Conservation (phyloP, 352 stramenopile species). For the Phytopythium montanum region DNA sequence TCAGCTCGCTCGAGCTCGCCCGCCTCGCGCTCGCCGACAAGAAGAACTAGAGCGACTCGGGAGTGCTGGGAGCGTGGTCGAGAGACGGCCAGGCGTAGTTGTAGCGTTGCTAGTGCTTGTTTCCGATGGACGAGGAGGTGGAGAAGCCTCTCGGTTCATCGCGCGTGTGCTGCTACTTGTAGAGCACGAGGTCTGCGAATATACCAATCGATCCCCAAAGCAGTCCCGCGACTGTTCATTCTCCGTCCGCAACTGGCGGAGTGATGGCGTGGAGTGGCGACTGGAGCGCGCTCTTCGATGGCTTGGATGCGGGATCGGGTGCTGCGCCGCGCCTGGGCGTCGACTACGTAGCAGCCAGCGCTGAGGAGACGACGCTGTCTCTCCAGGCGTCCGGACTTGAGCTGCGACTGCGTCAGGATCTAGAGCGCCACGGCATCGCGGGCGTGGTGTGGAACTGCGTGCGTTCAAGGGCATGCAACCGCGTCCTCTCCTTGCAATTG, state of each 20-base stretch:
- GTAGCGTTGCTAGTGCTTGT: constrained; percentile 3
- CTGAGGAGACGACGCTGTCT: constrained; percentile 22
- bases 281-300: constrained; percentile 36
- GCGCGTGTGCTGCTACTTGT: not conserved
- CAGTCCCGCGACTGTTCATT: not conserved
- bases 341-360: constrained; percentile 55
- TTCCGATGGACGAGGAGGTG: not conserved
- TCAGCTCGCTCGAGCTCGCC: constrained; percentile 79
- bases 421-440: constrained; percentile 44
- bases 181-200: not conserved
- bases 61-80: not conserved
- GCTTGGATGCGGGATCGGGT: not conserved
- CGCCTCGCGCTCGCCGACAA: constrained; percentile 47
- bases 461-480: constrained; percentile 4
- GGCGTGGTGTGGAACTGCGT: constrained; percentile 80
- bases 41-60: not conserved
- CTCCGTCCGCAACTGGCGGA: constrained; percentile 1
- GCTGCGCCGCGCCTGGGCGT: constrained; percentile 38
- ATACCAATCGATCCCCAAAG: constrained; percentile 4
- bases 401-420: constrained; percentile 40
- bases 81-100: not conserved
- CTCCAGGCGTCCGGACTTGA: constrained; percentile 4
- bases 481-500: too few relatives aligned
- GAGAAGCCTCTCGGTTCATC: not conserved
- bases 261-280: constrained; percentile 10